phyloP scores from a whole-genome alignment of 2,329 filamentous ascomycete genomes.

The Cladosporium sp. region DNA sequence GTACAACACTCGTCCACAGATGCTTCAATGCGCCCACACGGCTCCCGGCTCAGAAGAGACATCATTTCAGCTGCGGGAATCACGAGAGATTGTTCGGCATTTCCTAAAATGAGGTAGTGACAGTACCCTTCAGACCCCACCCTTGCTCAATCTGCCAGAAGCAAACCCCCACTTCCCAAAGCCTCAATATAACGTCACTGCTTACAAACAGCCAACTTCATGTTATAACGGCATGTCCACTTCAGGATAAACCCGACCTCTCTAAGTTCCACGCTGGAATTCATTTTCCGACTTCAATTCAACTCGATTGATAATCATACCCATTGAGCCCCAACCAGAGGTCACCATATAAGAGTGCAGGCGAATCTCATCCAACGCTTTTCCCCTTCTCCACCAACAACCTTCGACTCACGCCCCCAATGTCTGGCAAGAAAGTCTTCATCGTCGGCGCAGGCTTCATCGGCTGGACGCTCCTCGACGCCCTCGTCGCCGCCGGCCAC shows the following conservation, averaged over 20 bases:
- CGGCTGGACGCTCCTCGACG: conserved; percentile 42
- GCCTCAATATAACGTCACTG: not conserved
- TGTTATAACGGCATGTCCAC: not conserved
- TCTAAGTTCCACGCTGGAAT: no score
- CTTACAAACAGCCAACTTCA: not conserved
- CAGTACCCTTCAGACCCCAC: no score
- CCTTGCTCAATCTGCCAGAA: not conserved
- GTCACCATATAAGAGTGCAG: not conserved
- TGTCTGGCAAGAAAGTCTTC: conserved; percentile 32
- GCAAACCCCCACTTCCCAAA: not conserved
- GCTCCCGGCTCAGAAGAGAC: no score
- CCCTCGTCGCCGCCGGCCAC: conserved; percentile 38
- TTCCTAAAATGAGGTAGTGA: no score
- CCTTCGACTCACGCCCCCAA: not conserved
- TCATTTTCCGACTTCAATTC: not conserved
- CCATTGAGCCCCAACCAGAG: not conserved
- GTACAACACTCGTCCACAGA: no score
- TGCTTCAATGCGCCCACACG: no score
- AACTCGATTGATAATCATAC: not conserved
- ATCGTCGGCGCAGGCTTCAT: conserved; percentile 45
- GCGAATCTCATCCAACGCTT: not conserved
- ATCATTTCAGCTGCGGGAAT: no score
- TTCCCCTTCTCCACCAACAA: not conserved
- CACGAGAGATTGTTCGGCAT: no score
- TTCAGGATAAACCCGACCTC: not conserved